These are phyloP conservation scores for Strobilomyces dryophilus DNA, from an alignment of 768 basidiomycete genomes.

Conservation along the genomic window DNA sequence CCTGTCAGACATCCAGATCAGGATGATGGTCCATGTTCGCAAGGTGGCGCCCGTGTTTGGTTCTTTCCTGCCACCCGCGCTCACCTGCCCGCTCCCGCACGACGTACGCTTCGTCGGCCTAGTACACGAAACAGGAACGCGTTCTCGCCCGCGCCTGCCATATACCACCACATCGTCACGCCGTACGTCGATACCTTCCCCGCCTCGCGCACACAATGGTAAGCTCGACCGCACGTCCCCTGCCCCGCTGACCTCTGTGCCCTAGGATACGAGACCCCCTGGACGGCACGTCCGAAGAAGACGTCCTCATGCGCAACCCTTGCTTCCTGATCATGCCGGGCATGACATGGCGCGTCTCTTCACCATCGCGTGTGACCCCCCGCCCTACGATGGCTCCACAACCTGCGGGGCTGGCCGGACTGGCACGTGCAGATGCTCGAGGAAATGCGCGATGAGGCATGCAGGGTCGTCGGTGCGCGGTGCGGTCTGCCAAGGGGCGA, in stretches of 20 bases:
- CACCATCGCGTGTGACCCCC: conserved; percentile 66
- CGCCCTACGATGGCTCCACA: conserved; percentile 67
- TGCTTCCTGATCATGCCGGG: conserved; percentile 85
- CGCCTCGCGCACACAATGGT: conserved; percentile 77
- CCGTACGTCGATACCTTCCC: conserved; percentile 81
- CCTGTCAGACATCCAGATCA: conserved; percentile 73
- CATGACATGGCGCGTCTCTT: conserved; percentile 97
- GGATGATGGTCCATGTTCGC: conserved; percentile 78
- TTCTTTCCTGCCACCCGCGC: too few species aligned
- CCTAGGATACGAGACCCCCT: conserved; percentile 84
- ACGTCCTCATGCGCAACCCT: conserved; percentile 61
- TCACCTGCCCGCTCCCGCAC: too few species aligned
- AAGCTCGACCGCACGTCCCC: not conserved
- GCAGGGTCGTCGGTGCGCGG: conserved; percentile 46
- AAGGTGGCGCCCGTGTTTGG: conserved; percentile 46
- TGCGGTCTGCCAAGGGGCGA: conserved; percentile 67
- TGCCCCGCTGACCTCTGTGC: not conserved
- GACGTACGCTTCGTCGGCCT: too few species aligned
- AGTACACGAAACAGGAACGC: conserved; percentile 67
- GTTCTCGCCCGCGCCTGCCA: conserved; percentile 69
- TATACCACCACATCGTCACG: conserved; percentile 65
- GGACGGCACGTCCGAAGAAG: conserved; percentile 66
- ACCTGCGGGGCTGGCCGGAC: conserved; percentile 42
- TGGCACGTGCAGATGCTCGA: conserved; percentile 64
- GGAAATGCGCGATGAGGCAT: conserved; percentile 56